phyloP scores from a whole-genome alignment of 345 rosid species.

The Gossypium turneri region DNA sequence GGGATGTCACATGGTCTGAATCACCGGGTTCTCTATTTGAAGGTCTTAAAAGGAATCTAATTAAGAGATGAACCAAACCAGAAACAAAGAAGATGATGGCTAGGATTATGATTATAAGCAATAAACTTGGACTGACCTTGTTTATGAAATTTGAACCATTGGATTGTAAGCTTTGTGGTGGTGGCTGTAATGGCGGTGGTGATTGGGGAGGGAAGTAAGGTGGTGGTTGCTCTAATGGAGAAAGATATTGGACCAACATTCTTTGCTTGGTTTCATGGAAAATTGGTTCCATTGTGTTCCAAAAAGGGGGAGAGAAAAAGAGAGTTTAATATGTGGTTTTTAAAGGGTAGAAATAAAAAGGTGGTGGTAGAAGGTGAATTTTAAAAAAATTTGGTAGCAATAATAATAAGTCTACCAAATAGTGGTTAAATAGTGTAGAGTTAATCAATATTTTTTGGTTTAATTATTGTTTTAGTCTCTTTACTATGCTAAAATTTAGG shows the following conservation, averaged over 20 bases:
- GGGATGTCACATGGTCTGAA: slow-evolving; percentile 57
- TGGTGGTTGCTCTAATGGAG: slow-evolving; percentile 31
- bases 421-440: background rate
- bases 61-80: slow-evolving; percentile 81
- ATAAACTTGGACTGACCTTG: slow-evolving; percentile 70
- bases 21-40: slow-evolving; percentile 59
- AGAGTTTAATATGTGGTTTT: background rate
- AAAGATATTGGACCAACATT: slow-evolving; percentile 15
- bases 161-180: slow-evolving; percentile 23
- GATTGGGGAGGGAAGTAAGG: slow-evolving; percentile 18
- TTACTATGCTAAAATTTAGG: no score
- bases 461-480: no score
- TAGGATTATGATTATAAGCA: slow-evolving; percentile 76
- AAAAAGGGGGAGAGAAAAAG: background rate
- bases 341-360: no score
- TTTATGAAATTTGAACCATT: slow-evolving; percentile 45
- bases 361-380: background rate
- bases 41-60: slow-evolving; percentile 69
- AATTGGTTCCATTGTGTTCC: slow-evolving; percentile 35
- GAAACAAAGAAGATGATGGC: slow-evolving; percentile 84
- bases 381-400: background rate
- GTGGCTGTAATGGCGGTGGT: slow-evolving; percentile 26
- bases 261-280: slow-evolving; percentile 27
- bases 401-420: background rate
- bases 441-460: background rate